Conservation (phyloP, 306 rosid genomes). For the Pterocarpus macrocarpus region DNA sequence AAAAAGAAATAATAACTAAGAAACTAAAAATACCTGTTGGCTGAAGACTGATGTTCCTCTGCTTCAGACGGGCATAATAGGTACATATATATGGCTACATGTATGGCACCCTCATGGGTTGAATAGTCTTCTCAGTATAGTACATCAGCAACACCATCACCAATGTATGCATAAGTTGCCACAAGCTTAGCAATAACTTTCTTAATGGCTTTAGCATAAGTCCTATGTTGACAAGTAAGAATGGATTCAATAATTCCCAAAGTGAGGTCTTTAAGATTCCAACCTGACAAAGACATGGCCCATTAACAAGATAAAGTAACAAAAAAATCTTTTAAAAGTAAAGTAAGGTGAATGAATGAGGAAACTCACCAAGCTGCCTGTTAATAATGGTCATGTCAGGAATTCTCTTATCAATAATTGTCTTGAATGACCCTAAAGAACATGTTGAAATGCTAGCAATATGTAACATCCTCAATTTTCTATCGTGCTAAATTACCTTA, state of each 20-base stretch:
- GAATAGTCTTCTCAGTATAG: conserved; percentile 41
- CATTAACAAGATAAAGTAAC: background rate
- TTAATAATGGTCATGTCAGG: conserved; percentile 96
- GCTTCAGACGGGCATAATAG: too few relatives aligned
- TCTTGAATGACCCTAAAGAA: conserved; percentile 17
- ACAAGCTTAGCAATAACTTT: conserved; percentile 73
- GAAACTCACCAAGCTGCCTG: conserved; percentile 77
- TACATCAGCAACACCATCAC: background rate
- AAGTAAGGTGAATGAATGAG: background rate
- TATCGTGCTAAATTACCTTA: too few relatives aligned
- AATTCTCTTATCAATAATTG: conserved; percentile 73
- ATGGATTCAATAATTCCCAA: conserved; percentile 91
- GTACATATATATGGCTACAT: conserved; percentile 7
- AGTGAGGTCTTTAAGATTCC: conserved; percentile 92
- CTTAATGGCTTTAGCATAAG: conserved; percentile 87
- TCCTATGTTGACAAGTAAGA: conserved; percentile 91
- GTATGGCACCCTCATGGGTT: conserved; percentile 45
- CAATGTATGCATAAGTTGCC: conserved; percentile 56
- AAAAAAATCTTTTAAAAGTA: conserved; percentile 1
- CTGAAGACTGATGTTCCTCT: too few relatives aligned
- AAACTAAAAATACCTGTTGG: too few relatives aligned
- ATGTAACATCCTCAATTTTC: too few relatives aligned
- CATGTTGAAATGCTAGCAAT: background rate
- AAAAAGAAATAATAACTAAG: too few relatives aligned
- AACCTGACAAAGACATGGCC: conserved; percentile 56